Percentiles rank a stretch among this genome's conserved stretches.
These are phyloP conservation scores for Aspergillus fructus DNA, from an alignment of 2,329 filamentous ascomycete species.

Conservation along the genomic window DNA sequence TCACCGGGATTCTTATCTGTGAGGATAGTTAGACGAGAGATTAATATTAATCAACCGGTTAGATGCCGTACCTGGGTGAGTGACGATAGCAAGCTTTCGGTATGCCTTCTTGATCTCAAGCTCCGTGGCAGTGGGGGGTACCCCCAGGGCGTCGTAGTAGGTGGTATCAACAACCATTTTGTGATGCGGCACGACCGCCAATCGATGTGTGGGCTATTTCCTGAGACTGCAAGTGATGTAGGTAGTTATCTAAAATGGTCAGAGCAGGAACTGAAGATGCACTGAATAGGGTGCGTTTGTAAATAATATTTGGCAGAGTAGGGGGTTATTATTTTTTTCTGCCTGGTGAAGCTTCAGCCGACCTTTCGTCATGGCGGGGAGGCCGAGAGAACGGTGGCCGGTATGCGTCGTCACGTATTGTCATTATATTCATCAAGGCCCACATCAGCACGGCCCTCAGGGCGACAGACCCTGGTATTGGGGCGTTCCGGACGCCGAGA, in stretches of 20 bases:
- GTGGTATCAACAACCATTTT: conserved; percentile 83
- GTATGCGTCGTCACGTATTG: background rate
- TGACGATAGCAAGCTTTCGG: conserved; percentile 87
- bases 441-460: background rate
- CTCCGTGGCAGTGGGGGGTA: conserved; percentile 79
- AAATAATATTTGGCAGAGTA: background rate
- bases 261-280: background rate
- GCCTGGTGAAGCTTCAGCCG: conserved; percentile 20
- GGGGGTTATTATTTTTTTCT: conserved; percentile 21
- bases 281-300: background rate
- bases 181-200: conserved; percentile 12
- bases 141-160: conserved; percentile 85
- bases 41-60: background rate
- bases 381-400: background rate
- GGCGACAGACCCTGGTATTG: background rate
- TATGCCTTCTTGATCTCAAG: conserved; percentile 98
- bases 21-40: conserved; percentile 12
- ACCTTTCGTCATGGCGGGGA: conserved; percentile 29
- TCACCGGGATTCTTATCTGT: conserved; percentile 97
- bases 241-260: background rate
- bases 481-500: conserved; percentile 4
- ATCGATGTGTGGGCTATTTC: background rate
- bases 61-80: conserved; percentile 70
- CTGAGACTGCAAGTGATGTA: background rate
- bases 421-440: background rate